Evolutionary conservation across 495 filamentous ascomycete species (phyloP).

Genomic region (Hypoxylon lienhwacheense): DNA sequence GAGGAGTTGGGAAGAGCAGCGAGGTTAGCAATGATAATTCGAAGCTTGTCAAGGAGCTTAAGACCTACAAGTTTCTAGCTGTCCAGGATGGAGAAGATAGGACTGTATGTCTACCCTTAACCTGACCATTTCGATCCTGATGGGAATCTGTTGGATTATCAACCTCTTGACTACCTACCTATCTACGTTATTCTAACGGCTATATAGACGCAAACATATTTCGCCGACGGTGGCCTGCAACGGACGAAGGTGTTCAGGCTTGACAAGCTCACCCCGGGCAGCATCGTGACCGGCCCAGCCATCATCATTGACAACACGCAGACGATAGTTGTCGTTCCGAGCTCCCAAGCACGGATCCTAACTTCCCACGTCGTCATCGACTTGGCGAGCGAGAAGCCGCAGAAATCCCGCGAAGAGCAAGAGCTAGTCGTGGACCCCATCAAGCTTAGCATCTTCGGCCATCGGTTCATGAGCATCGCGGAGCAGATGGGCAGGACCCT

Average conservation of each 20-base stretch:
- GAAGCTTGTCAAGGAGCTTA: constrained; percentile 64
- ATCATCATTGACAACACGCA: constrained; percentile 84
- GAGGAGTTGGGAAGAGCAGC: constrained; percentile 84
- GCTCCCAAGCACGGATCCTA: constrained; percentile 61
- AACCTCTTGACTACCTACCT: no score
- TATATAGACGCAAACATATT: constrained; percentile 56
- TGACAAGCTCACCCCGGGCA: constrained; percentile 66
- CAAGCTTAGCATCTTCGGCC: constrained; percentile 91
- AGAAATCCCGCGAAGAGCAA: constrained; percentile 39
- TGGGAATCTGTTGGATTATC: constrained; percentile 45
- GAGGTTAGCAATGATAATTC: constrained; percentile 31
- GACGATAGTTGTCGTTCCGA: constrained; percentile 77
- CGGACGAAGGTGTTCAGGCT: constrained; percentile 72
- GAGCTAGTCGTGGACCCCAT: constrained; percentile 71
- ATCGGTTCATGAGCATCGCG: constrained; percentile 98
- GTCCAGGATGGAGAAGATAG: constrained; percentile 60
- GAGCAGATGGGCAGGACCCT: constrained; percentile 96
- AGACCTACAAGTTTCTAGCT: constrained; percentile 46
- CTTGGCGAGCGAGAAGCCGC: constrained; percentile 58
- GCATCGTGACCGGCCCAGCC: constrained; percentile 71
- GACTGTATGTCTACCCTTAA: constrained; percentile 65
- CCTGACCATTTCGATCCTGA: no score
- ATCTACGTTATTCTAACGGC: no score
- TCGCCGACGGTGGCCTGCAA: constrained; percentile 66
- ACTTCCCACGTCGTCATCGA: constrained; percentile 65